Base-by-base conservation (phyloP, 345 rosid species). In the Sisymbrium altissimum region DNA sequence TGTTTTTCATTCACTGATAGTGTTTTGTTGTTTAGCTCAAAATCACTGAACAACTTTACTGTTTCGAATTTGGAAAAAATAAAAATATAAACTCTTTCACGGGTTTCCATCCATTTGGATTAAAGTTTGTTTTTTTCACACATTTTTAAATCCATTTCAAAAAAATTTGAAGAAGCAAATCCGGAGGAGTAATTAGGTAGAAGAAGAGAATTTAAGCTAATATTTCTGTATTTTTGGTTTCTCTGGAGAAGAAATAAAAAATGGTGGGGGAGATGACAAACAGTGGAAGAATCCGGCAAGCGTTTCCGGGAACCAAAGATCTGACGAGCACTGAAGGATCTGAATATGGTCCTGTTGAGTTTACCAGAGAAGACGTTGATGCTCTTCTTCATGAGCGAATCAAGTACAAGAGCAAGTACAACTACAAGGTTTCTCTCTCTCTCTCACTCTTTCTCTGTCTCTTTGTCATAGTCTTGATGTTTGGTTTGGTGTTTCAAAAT, bases 371-470 rank as follows among this genome's bases (percentile, higher is more conserved):
- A 83, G 91, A 83, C 21, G 91, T 87, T 66, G 89, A 82, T 11
- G 82, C 91, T 52, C 80, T 87, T 72, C 73, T 87, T 68, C 85
- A 70, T 62, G 87, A 87, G 61, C 83, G 81, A 64, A 84, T 85
- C 81, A 87, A 74, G 74, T 80, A 78, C 73, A 87, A 81, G 84
- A 87, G 80, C 86, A 87, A 87, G 78, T 93, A 80, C 71, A 92
- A 92, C 76, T 90, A 90, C 78, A 92, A 92, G 96, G 96, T 27
- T 3, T 89, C 23, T 46, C 75, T 63, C 12, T 23, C n/a, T 57
- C 9, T 59, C 18, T 23, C n/a, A n/a, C n/a, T n/a, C n/a, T n/a
- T n/a, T n/a, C n/a, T n/a, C n/a, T n/a, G n/a, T n/a, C n/a, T n/a
- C n/a, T 23, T 23, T 23, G 2, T 23, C 19, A 53, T 17, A 13